These are phyloP conservation scores for Leccinum rimulosum DNA, from an alignment of 768 basidiomycete genomes.

Conservation along the genomic window DNA sequence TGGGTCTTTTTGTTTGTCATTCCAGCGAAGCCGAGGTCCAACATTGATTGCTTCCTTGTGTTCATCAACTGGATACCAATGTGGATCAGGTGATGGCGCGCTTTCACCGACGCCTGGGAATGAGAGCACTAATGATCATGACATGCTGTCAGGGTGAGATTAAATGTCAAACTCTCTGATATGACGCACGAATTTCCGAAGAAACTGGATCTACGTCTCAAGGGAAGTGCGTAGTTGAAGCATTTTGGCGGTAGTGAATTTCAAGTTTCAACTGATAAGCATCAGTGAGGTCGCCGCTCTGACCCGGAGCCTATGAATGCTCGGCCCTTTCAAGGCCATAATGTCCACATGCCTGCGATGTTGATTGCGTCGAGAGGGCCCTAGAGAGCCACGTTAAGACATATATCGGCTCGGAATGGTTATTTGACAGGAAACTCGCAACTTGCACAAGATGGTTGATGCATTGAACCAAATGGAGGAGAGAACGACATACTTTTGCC, in stretches of 20 bases:
- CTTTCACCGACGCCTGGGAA: constrained; percentile 41
- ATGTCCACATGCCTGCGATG: constrained; percentile 47
- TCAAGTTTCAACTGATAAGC: constrained; percentile 58
- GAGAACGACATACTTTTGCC: constrained; percentile 42
- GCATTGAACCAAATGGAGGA: not conserved
- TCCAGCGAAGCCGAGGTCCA: constrained; percentile 20
- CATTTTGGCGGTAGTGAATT: constrained; percentile 51
- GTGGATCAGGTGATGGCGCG: constrained; percentile 45
- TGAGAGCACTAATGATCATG: constrained; percentile 41
- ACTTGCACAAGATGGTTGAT: constrained; percentile 23
- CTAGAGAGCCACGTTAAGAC: constrained; percentile 63
- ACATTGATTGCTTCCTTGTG: constrained; percentile 40
- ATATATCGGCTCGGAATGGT: constrained; percentile 42
- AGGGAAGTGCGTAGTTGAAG: constrained; percentile 53
- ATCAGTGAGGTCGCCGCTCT: constrained; percentile 50
- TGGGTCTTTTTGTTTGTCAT: constrained; percentile 10
- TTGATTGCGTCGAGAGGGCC: constrained; percentile 75
- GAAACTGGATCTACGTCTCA: constrained; percentile 55
- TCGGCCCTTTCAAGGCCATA: not conserved
- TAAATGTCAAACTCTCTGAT: constrained; percentile 2
- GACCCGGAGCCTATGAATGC: constrained; percentile 46
- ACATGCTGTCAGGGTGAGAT: constrained; percentile 6
- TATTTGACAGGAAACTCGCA: constrained; percentile 29
- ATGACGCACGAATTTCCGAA: constrained; percentile 46
- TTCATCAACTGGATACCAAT: constrained; percentile 54